A percentile compares a stretch with the other conserved stretches of the same genome.
Conservation (phyloP, 1,284 basidiomycete species). For the Thecaphora thlaspeos region DNA sequence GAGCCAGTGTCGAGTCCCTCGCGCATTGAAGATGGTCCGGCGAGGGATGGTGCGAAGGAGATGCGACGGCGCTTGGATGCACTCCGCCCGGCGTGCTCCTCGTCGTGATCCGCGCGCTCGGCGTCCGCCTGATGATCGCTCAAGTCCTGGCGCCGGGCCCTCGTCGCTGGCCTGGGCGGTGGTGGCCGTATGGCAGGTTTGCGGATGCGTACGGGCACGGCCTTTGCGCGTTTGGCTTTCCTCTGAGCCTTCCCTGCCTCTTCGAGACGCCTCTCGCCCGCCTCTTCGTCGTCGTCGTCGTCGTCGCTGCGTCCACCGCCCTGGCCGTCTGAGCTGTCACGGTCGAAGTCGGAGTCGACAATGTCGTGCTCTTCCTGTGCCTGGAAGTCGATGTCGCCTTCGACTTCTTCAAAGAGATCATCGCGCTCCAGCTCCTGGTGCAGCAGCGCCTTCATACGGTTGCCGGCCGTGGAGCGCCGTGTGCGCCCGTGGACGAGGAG, state of each 20-base stretch:
- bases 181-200: not conserved
- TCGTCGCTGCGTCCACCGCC: conserved; percentile 13
- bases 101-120: not conserved
- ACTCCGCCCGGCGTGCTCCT: not conserved
- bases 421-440: conserved; percentile 51
- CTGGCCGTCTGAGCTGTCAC: conserved; percentile 39
- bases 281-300: conserved; percentile 21
- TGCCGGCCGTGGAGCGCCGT: conserved; percentile 38
- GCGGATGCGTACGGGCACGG: conserved; percentile 4
- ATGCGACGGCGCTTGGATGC: conserved; percentile 18
- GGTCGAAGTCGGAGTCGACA: conserved; percentile 53
- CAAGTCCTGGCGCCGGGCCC: too few species aligned
- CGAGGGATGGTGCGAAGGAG: conserved; percentile 22
- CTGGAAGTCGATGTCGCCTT: conserved; percentile 49
- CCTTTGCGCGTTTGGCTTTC: conserved; percentile 13
- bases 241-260: conserved; percentile 33
- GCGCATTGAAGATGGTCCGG: not conserved
- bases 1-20: not conserved
- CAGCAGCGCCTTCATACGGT: conserved; percentile 48
- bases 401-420: conserved; percentile 50
- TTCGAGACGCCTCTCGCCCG: conserved; percentile 37
- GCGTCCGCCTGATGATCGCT: too few species aligned
- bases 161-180: not conserved
- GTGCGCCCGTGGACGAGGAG: conserved; percentile 32
- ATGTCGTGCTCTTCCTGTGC: conserved; percentile 42